These are phyloP conservation scores for Termitomyces titanicus DNA, from an alignment of 768 basidiomycete genomes.

Conservation along the genomic window DNA sequence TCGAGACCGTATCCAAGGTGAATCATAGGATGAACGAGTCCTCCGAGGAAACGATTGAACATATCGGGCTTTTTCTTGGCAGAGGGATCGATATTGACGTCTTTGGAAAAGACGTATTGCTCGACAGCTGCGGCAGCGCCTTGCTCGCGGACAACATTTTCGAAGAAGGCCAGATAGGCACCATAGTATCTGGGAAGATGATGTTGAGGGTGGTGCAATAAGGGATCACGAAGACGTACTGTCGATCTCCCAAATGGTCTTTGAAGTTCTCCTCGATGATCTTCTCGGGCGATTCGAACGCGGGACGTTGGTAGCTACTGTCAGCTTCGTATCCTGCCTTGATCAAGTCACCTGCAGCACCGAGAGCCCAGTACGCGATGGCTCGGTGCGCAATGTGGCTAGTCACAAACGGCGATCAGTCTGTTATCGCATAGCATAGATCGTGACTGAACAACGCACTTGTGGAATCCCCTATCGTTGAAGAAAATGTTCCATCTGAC, in stretches of 20 bases:
- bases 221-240: slow-evolving; percentile 29
- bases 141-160: slow-evolving; percentile 32
- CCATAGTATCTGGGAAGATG: slow-evolving; percentile 41
- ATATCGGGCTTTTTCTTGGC: slow-evolving; percentile 31
- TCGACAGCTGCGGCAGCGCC: slow-evolving; percentile 43
- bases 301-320: slow-evolving; percentile 30
- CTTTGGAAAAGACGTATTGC: slow-evolving; percentile 49
- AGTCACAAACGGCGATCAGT: background rate
- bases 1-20: slow-evolving; percentile 64
- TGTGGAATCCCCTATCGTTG: slow-evolving; percentile 49
- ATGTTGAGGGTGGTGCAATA: background rate
- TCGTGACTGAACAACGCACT: slow-evolving; percentile 30
- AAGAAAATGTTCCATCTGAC: slow-evolving; percentile 45
- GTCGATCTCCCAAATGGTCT: slow-evolving; percentile 53
- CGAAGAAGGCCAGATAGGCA: slow-evolving; percentile 51
- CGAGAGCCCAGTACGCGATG: slow-evolving; percentile 25
- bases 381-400: slow-evolving; percentile 29
- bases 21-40: slow-evolving; percentile 64
- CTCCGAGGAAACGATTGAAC: slow-evolving; percentile 52
- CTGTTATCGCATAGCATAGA: background rate
- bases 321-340: slow-evolving; percentile 34
- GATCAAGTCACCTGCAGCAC: slow-evolving; percentile 28
- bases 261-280: slow-evolving; percentile 46
- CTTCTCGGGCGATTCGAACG: slow-evolving; percentile 37
- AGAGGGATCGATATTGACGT: slow-evolving; percentile 38